phyloP scores from a whole-genome alignment of 306 rosid species.

The Trifolium fragiferum region DNA sequence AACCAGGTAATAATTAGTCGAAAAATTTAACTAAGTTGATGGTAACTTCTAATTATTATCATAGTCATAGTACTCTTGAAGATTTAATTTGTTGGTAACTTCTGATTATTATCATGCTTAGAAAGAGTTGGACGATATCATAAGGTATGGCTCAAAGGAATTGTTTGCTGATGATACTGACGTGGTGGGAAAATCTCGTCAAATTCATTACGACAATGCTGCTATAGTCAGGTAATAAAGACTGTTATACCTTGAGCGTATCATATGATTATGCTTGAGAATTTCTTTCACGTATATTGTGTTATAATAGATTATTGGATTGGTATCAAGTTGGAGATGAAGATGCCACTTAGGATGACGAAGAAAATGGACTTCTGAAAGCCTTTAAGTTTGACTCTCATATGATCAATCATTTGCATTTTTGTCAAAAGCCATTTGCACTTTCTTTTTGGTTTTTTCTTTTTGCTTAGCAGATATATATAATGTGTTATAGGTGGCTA shows the following conservation, averaged over 20 bases:
- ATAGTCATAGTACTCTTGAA: slow-evolving; percentile 13
- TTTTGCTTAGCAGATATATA: too few species aligned
- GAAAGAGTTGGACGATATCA: slow-evolving; percentile 98
- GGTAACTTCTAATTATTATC: neutral
- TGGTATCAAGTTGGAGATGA: slow-evolving; percentile 89
- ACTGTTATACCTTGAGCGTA: neutral
- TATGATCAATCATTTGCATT: too few species aligned
- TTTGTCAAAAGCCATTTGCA: too few species aligned
- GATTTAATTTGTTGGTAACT: slow-evolving; percentile 42
- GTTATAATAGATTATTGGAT: slow-evolving; percentile 70
- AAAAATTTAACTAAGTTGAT: neutral
- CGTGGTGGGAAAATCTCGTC: slow-evolving; percentile 84
- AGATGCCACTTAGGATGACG: slow-evolving; percentile 78
- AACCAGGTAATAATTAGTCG: slow-evolving; percentile 71
- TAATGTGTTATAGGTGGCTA: too few species aligned
- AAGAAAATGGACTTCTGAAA: slow-evolving; percentile 84
- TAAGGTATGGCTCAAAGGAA: slow-evolving; percentile 95
- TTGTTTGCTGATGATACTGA: slow-evolving; percentile 94
- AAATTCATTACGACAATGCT: slow-evolving; percentile 92
- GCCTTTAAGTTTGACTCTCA: slow-evolving; percentile 80
- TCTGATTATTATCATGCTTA: slow-evolving; percentile 42
- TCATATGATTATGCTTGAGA: slow-evolving; percentile 35
- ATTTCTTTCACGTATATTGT: slow-evolving; percentile 35
- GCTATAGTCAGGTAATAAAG: slow-evolving; percentile 80
- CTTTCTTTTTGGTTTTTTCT: too few species aligned